A percentile compares a stretch with the other conserved stretches of the same genome.
Evolutionary conservation across 495 filamentous ascomycete genomes (phyloP).

Genomic region (Neurospora sp.): DNA sequence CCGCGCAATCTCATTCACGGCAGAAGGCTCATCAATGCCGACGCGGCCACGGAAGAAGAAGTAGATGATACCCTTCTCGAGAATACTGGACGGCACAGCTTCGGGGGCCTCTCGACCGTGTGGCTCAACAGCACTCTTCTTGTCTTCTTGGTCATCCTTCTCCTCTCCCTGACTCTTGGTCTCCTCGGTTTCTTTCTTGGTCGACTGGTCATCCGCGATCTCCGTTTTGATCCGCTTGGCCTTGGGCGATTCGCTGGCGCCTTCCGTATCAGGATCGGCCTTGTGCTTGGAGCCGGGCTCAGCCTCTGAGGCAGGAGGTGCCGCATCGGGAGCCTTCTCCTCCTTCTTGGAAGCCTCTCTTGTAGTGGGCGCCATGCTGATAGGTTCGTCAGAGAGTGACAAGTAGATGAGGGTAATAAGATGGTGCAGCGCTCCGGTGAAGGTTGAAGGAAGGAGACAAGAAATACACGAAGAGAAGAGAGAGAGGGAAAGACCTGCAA

Average conservation of each 20-base stretch:
- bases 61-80: slow-evolving; percentile 91
- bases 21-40: slow-evolving; percentile 58
- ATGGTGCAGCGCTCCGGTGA: neutral
- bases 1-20: slow-evolving; percentile 62
- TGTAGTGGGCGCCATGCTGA: slow-evolving; percentile 11
- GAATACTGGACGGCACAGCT: slow-evolving; percentile 55
- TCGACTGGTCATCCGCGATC: neutral
- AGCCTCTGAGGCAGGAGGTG: slow-evolving; percentile 7
- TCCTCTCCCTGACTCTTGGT: neutral
- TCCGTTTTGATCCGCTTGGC: slow-evolving; percentile 11
- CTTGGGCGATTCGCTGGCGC: neutral
- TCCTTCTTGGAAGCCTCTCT: slow-evolving; percentile 12
- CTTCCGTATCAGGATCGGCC: neutral
- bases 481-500: neutral
- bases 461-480: neutral
- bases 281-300: slow-evolving; percentile 17
- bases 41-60: slow-evolving; percentile 83
- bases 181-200: neutral
- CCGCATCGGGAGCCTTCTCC: neutral
- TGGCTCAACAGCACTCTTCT: slow-evolving; percentile 13
- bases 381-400: neutral
- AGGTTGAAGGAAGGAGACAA: neutral
- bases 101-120: slow-evolving; percentile 7
- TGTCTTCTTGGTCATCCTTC: neutral
- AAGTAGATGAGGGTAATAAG: neutral